Evolutionary conservation across 2,329 filamentous ascomycete genomes (phyloP).

Genomic region (Apiospora phragmitis): DNA sequence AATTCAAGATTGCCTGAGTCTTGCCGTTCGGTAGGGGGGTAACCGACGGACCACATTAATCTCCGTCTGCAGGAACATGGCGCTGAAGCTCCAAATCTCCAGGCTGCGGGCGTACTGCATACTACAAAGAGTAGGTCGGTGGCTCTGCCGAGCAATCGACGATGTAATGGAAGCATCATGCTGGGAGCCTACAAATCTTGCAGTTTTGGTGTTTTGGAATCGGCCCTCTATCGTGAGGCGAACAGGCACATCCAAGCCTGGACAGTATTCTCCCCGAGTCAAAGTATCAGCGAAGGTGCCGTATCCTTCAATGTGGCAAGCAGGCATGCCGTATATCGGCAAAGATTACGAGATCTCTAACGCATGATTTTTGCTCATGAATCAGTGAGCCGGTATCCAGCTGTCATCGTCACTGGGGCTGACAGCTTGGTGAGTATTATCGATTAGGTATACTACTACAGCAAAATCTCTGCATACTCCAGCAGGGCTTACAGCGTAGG

Average conservation of each 20-base stretch:
- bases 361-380: slow-evolving; percentile 1
- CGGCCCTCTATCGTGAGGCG: background rate
- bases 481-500: background rate
- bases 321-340: background rate
- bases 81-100: slow-evolving; percentile 5
- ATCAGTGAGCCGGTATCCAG: background rate
- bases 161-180: background rate
- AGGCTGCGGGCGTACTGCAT: background rate
- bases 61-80: slow-evolving; percentile 8
- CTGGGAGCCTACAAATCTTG: background rate
- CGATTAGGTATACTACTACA: background rate
- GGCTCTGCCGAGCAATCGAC: background rate
- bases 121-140: background rate
- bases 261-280: background rate
- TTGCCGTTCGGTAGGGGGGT: background rate
- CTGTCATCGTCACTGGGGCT: background rate
- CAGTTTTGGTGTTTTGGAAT: background rate
- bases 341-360: background rate
- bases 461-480: background rate
- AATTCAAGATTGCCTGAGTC: background rate
- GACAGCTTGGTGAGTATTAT: background rate
- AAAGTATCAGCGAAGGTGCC: background rate
- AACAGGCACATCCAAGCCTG: background rate
- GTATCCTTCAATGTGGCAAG: background rate
- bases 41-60: slow-evolving; percentile 5